A percentile compares a stretch with the other conserved stretches of the same genome.
Evolutionary conservation across 163 green algal species (phyloP).

Genomic region (Chlamydomonas reinhardtii): DNA sequence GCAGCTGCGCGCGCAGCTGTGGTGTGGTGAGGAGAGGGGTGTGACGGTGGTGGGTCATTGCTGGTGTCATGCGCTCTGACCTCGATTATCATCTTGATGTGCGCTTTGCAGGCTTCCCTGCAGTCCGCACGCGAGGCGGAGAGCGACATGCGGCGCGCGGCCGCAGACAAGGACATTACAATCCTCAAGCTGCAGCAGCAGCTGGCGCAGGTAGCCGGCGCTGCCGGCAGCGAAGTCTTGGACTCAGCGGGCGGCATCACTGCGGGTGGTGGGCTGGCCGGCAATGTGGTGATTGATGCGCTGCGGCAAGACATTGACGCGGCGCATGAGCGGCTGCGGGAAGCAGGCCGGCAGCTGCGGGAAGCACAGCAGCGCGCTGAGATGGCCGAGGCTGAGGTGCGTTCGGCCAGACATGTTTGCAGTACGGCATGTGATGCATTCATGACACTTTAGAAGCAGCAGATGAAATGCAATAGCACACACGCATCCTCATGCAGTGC

Average conservation of each 20-base stretch:
- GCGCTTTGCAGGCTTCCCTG: background rate
- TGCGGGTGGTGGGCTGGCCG: background rate
- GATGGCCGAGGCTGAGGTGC: slow-evolving; percentile 42
- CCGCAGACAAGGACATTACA: slow-evolving; percentile 17
- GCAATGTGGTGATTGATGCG: slow-evolving; percentile 40
- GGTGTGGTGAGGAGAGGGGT: too few relatives aligned
- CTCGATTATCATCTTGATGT: too few relatives aligned
- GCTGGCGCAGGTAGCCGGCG: slow-evolving; percentile 20
- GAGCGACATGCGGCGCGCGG: slow-evolving; percentile 3
- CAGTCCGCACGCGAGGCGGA: slow-evolving; percentile 19
- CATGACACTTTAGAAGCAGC: too few relatives aligned
- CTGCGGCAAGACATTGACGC: slow-evolving; percentile 47
- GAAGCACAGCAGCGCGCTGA: slow-evolving; percentile 29
- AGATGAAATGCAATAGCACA: too few relatives aligned
- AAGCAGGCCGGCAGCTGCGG: slow-evolving; percentile 32
- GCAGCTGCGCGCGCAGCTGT: too few relatives aligned
- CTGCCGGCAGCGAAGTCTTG: background rate
- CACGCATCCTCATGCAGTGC: too few relatives aligned
- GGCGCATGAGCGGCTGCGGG: slow-evolving; percentile 42
- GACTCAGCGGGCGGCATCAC: background rate
- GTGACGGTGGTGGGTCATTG: too few relatives aligned
- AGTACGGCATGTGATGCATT: too few relatives aligned
- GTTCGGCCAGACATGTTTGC: too few relatives aligned
- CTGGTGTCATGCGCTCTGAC: too few relatives aligned
- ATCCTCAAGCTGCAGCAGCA: slow-evolving; percentile 44